Conservation (phyloP, 2,329 filamentous ascomycete species). For the Exserohilum rostratum region DNA sequence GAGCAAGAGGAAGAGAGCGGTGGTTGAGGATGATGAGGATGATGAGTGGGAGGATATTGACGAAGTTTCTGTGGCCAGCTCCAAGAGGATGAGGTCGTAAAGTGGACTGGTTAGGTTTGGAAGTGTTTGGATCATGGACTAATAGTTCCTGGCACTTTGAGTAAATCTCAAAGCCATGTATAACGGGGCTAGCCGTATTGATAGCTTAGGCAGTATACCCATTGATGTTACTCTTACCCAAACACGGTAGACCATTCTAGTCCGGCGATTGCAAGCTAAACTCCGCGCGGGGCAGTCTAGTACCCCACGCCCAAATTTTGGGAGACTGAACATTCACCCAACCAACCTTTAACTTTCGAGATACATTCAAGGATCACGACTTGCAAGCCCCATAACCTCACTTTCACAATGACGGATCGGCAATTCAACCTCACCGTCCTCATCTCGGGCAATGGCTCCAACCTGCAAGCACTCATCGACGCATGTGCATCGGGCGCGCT, state of each 20-base stretch:
- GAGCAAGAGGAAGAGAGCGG: slow-evolving; percentile 40
- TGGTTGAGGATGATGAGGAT: slow-evolving; percentile 49
- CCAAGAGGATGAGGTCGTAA: slow-evolving; percentile 36
- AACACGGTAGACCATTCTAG: neutral
- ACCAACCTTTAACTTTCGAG: neutral
- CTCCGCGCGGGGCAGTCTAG: slow-evolving; percentile 20
- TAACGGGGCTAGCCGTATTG: neutral
- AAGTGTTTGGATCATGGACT: neutral
- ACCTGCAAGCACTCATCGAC: slow-evolving; percentile 78
- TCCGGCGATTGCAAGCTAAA: slow-evolving; percentile 12
- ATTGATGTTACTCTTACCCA: neutral
- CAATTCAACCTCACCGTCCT: slow-evolving; percentile 67
- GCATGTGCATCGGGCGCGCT: slow-evolving; percentile 57
- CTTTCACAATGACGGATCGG: slow-evolving; percentile 26
- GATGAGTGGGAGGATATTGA: slow-evolving; percentile 47
- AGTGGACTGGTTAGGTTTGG: neutral
- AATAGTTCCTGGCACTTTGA: neutral
- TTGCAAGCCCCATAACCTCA: neutral
- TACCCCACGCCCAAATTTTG: slow-evolving; percentile 36
- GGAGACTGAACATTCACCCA: slow-evolving; percentile 2
- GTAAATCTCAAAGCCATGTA: too few species aligned
- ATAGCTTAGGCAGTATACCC: slow-evolving; percentile 13
- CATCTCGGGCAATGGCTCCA: slow-evolving; percentile 68
- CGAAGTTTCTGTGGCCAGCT: slow-evolving; percentile 33
- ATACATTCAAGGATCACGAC: neutral